Conservation (phyloP, 2,329 filamentous ascomycete species). For the Fusarium brachygibbosum region DNA sequence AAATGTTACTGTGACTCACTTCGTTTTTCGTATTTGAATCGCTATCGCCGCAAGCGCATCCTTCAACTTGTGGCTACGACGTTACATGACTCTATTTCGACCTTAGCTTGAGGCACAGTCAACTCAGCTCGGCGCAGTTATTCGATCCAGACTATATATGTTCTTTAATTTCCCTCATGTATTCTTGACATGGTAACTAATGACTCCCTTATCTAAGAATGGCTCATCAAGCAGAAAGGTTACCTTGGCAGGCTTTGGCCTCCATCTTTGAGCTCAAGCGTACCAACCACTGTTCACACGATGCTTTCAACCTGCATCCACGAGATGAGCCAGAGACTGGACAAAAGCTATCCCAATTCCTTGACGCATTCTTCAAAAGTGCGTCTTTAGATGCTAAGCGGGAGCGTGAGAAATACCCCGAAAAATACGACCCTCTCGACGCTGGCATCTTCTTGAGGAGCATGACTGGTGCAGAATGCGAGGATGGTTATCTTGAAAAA, state of each 20-base stretch:
- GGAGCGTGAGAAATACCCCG: background rate
- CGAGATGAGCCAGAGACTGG: background rate
- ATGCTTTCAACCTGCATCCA: constrained; percentile 23
- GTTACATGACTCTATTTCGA: background rate
- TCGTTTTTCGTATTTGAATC: background rate
- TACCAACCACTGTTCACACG: constrained; percentile 21
- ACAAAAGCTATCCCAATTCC: constrained; percentile 3
- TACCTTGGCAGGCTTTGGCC: constrained; percentile 30
- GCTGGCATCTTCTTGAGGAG: background rate
- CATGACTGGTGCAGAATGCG: background rate
- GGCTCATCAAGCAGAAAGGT: constrained; percentile 21
- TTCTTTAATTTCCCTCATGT: fast-evolving
- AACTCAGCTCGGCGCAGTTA: background rate
- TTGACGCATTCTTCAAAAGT: background rate
- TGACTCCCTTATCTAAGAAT: background rate
- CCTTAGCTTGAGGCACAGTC: background rate
- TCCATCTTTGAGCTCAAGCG: constrained; percentile 19
- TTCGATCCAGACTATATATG: background rate
- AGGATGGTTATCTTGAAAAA: background rate
- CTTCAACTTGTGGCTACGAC: background rate
- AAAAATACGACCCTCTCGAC: background rate
- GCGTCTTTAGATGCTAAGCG: background rate
- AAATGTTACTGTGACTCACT: background rate
- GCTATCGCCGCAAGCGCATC: background rate
- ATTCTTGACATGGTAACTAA: fast-evolving